Evolutionary conservation across 208 protist genomes (phyloP), one percentile per base, ranked within the genome.

Genomic region (Trypanosoma mega): DNA sequence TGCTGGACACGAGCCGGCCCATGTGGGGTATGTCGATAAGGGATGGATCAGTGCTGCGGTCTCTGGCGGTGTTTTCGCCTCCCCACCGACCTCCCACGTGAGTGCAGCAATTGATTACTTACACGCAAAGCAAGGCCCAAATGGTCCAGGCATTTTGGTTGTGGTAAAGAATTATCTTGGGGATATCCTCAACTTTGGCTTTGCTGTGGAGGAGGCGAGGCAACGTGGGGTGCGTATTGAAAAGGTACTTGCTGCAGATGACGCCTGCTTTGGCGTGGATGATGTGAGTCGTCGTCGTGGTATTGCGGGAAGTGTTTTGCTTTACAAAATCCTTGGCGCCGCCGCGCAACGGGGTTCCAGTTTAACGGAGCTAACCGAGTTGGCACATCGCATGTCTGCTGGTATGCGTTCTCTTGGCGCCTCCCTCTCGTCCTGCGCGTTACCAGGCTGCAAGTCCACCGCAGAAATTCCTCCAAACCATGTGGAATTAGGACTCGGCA

Each of bases 141-240:
- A 70, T n/a, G 69, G 65, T 12, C 63, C 78, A 0, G 87, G 83
- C 2, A 76, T 85, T 29, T 68, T 98, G 6, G 65, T 98, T 44
- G 82, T 98, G 50, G 75, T 98, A 3, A 98, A 97, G 55, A 97
- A 97, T 62, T 98, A 97, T 71, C 86, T 85, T 2, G 94, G 96
- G 11, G 96, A 97, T 54, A 55, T 80, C 21, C 60, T 98, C 9
- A 93, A 92, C 50, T 98, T 98, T 67, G 74, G 72, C 27, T 81
- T 93, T 44, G 94, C 92, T 16, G 72, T 83, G n/a, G 68, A 85
- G 4, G 74, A 87, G 54, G 87, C 83, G 2, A 55, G 60, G 9
- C 54, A 69, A 49, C 47, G 66, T 24, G 80, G 81, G 8, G 70
- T 85, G 23, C 63, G 33, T n/a, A 76, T 94, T 0, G 82, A 90